Percentiles rank a stretch among this genome's conserved stretches.
Conservation (phyloP, 2,329 filamentous ascomycete genomes). For the Aureobasidium leucospermi region DNA sequence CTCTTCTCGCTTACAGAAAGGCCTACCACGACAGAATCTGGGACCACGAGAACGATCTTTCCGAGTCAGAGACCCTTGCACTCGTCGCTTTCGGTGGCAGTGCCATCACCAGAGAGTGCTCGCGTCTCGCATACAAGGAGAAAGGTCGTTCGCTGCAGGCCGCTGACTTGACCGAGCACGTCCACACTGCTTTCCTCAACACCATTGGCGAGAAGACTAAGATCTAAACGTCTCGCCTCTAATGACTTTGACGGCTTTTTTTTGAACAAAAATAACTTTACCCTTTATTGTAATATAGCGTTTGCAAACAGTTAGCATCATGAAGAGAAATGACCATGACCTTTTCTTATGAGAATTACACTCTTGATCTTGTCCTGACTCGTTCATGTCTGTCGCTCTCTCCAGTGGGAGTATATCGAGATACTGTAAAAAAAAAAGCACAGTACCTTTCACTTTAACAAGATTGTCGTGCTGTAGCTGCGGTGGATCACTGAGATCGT, state of each 20-base stretch:
- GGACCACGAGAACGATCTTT: slow-evolving; percentile 53
- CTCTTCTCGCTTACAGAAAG: slow-evolving; percentile 78
- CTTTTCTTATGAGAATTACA: not conserved
- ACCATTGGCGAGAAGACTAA: slow-evolving; percentile 61
- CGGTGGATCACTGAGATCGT: too few relatives aligned
- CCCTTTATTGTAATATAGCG: not conserved
- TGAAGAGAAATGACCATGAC: slow-evolving; percentile 1
- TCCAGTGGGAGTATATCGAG: too few relatives aligned
- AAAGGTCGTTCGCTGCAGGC: slow-evolving; percentile 85
- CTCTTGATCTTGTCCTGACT: not conserved
- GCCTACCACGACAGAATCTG: slow-evolving; percentile 81
- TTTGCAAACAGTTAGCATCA: not conserved
- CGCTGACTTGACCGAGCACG: slow-evolving; percentile 84
- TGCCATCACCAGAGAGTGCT: slow-evolving; percentile 83
- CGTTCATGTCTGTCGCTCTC: too few relatives aligned
- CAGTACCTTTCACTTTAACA: too few relatives aligned
- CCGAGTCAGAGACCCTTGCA: slow-evolving; percentile 53
- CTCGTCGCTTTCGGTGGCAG: slow-evolving; percentile 82
- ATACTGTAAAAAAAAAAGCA: too few relatives aligned
- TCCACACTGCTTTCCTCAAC: slow-evolving; percentile 72
- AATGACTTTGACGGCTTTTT: slow-evolving; percentile 1
- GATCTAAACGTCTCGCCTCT: slow-evolving; percentile 3
- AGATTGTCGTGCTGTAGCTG: too few relatives aligned
- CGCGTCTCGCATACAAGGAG: slow-evolving; percentile 75
- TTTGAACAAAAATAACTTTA: not conserved